phyloP scores from a whole-genome alignment of 345 rosid genomes.

The Populus ilicifolia region DNA sequence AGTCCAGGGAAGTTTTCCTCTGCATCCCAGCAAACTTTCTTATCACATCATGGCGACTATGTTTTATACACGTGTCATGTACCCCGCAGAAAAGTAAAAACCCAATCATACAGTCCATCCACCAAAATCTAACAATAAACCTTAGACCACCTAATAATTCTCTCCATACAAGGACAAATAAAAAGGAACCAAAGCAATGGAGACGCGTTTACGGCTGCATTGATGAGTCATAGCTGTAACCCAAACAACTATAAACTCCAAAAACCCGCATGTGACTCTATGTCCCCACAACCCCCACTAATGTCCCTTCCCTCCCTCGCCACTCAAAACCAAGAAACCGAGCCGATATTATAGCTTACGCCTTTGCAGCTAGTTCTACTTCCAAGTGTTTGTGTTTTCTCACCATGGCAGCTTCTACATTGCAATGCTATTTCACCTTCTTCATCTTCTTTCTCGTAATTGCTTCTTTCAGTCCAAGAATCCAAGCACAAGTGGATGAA shows the following conservation, averaged over 20 bases:
- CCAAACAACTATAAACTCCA: conserved; percentile 28
- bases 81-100: neutral
- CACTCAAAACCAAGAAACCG: neutral
- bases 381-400: neutral
- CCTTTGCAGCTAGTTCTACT: neutral
- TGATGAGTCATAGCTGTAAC: conserved; percentile 51
- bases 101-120: neutral
- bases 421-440: neutral
- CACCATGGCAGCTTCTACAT: neutral
- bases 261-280: conserved; percentile 24
- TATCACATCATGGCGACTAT: neutral
- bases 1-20: neutral
- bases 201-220: conserved; percentile 41
- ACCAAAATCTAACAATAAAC: neutral
- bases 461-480: conserved; percentile 10
- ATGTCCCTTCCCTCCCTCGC: neutral
- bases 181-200: conserved; percentile 9
- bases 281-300: neutral
- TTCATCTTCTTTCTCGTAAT: neutral
- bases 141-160: neutral
- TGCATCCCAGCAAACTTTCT: too few relatives aligned
- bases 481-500: conserved; percentile 30
- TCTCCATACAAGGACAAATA: neutral
- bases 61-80: neutral
- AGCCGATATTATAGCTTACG: neutral